phyloP scores from a whole-genome alignment of 1,284 basidiomycete species.

The Tilletia walkeri region DNA sequence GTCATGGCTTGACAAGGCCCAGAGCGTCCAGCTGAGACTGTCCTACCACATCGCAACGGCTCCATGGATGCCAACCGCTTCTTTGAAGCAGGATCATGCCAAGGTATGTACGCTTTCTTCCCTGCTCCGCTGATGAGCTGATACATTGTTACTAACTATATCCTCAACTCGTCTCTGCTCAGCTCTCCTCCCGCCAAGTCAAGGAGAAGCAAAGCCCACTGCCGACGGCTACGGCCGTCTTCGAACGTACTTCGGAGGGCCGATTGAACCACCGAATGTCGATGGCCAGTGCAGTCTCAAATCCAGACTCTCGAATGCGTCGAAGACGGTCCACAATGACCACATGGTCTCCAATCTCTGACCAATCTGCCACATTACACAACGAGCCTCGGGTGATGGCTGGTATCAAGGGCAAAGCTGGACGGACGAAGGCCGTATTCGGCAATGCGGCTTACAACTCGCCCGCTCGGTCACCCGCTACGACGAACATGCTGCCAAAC shows the following conservation, averaged over 20 bases:
- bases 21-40: background rate
- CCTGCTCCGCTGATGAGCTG: background rate
- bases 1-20: background rate
- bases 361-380: background rate
- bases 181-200: background rate
- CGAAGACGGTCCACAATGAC: slow-evolving; percentile 1
- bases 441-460: slow-evolving; percentile 11
- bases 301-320: background rate
- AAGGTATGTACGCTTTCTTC: background rate
- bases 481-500: slow-evolving; percentile 8
- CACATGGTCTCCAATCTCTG: background rate
- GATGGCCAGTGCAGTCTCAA: background rate
- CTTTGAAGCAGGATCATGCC: background rate
- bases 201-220: slow-evolving; percentile 17
- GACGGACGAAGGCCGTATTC: background rate
- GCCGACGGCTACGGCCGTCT: background rate
- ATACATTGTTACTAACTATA: background rate
- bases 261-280: background rate
- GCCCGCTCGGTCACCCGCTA: slow-evolving; percentile 1
- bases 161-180: no score
- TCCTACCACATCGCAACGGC: slow-evolving; percentile 5
- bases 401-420: background rate
- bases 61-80: background rate
- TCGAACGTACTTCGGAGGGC: background rate
- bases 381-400: background rate